These are phyloP conservation scores for Neurospora sp. DNA, from an alignment of 495 filamentous ascomycete species.

Conservation along the genomic window DNA sequence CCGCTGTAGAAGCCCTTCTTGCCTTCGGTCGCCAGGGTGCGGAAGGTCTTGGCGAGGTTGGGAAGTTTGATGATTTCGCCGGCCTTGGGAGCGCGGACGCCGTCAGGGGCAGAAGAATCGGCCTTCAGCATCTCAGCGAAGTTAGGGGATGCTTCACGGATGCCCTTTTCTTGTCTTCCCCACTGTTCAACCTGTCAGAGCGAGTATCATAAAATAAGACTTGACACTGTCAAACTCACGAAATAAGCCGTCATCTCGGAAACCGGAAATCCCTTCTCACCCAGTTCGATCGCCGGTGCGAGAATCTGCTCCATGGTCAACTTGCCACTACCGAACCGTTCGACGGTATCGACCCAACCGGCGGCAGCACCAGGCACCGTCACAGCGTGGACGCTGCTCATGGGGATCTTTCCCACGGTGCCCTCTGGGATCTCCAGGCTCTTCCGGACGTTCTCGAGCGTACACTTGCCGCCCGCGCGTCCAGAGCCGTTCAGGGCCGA, in stretches of 20 bases:
- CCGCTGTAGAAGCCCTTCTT: conserved; percentile 90
- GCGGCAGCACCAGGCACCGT: conserved; percentile 87
- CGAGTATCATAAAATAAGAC: not conserved
- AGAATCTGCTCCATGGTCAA: conserved; percentile 69
- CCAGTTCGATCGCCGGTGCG: conserved; percentile 73
- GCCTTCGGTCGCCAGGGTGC: conserved; percentile 64
- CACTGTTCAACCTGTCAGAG: conserved; percentile 42
- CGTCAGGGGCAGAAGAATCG: conserved; percentile 53
- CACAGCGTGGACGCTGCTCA: conserved; percentile 66
- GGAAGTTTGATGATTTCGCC: conserved; percentile 91
- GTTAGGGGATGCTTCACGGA: conserved; percentile 71
- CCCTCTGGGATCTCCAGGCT: conserved; percentile 59
- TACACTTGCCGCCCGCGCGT: conserved; percentile 58
- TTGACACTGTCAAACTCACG: conserved; percentile 39
- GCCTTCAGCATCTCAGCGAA: conserved; percentile 73
- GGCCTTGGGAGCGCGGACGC: conserved; percentile 55
- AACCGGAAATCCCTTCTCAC: conserved; percentile 83
- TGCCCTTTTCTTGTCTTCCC: conserved; percentile 45
- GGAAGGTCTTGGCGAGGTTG: conserved; percentile 71
- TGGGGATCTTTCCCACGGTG: conserved; percentile 55
- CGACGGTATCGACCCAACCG: conserved; percentile 88
- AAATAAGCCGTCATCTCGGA: conserved; percentile 63
- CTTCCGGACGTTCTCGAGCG: conserved; percentile 56
- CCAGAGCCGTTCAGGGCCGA: conserved; percentile 87
- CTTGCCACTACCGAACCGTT: conserved; percentile 85